phyloP scores from a whole-genome alignment of 352 stramenopile species.

The Phytopythium kandeliae region DNA sequence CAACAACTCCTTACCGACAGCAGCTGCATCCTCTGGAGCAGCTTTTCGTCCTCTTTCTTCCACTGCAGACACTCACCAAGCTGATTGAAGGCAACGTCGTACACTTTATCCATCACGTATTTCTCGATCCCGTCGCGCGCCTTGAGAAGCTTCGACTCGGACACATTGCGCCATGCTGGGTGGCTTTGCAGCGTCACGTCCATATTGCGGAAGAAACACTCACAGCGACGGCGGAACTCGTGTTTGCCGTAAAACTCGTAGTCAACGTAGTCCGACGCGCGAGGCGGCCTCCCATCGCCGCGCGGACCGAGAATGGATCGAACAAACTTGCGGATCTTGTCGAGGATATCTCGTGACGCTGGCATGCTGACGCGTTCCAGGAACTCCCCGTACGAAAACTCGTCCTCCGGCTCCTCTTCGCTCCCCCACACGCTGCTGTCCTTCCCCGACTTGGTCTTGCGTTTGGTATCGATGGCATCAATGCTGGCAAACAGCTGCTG shows the following conservation, averaged over 20 bases:
- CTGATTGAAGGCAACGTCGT: constrained; percentile 71
- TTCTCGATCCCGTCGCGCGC: constrained; percentile 87
- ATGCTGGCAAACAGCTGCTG: constrained; percentile 55
- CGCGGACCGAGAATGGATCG: constrained; percentile 72
- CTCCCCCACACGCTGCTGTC: constrained; percentile 14
- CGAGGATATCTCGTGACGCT: constrained; percentile 63
- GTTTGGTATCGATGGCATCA: constrained; percentile 26
- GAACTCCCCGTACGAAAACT: constrained; percentile 76
- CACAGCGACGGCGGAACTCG: constrained; percentile 58
- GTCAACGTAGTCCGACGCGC: constrained; percentile 63
- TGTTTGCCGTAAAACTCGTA: constrained; percentile 79
- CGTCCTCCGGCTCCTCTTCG: constrained; percentile 23
- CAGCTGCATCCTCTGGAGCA: constrained; percentile 75
- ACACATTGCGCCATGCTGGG: constrained; percentile 55
- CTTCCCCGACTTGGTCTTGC: constrained; percentile 13
- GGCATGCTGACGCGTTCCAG: constrained; percentile 67
- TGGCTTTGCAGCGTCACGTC: constrained; percentile 52
- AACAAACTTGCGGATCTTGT: constrained; percentile 72
- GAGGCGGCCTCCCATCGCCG: constrained; percentile 61
- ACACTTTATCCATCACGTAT: constrained; percentile 89
- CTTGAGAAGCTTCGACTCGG: constrained; percentile 50
- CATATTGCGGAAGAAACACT: constrained; percentile 71
- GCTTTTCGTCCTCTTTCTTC: constrained; percentile 66
- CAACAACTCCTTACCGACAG: constrained; percentile 47
- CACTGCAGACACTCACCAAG: constrained; percentile 55